Evolutionary conservation across 2,329 filamentous ascomycete genomes (phyloP).

Genomic region (Fusarium redolens): DNA sequence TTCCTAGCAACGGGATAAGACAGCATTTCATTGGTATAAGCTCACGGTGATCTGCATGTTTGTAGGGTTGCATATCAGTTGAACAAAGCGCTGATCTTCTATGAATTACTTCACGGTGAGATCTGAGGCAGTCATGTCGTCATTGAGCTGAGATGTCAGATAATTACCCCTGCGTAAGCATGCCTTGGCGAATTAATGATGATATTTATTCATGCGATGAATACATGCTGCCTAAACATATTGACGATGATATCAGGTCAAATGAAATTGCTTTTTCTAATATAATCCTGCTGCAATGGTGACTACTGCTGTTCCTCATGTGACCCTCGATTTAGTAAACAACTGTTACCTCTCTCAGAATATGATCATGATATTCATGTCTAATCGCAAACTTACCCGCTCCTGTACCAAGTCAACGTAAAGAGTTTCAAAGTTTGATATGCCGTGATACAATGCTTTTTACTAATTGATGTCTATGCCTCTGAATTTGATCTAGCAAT

Average conservation of each 20-base stretch:
- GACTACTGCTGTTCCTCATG: accelerated
- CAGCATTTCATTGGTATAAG: neutral
- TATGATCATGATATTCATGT: no score
- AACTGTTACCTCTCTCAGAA: no score
- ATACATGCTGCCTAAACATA: neutral
- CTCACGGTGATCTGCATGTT: neutral
- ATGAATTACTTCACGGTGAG: neutral
- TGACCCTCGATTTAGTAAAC: neutral
- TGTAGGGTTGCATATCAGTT: accelerated
- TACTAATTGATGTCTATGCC: no score
- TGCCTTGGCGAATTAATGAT: neutral
- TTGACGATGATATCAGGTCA: no score
- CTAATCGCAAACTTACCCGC: no score
- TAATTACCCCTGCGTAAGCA: neutral
- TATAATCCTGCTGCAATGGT: neutral
- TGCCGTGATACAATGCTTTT: no score
- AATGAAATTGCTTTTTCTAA: neutral
- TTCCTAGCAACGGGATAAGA: neutral
- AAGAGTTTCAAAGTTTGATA: no score
- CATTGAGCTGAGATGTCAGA: neutral
- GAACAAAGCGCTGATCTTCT: neutral
- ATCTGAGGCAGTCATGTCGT: neutral
- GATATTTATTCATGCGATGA: neutral
- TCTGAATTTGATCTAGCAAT: no score
- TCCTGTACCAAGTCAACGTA: no score